These are phyloP conservation scores for Pharus latifolius DNA, from an alignment of 176 grass and related monocot species.

Conservation along the genomic window DNA sequence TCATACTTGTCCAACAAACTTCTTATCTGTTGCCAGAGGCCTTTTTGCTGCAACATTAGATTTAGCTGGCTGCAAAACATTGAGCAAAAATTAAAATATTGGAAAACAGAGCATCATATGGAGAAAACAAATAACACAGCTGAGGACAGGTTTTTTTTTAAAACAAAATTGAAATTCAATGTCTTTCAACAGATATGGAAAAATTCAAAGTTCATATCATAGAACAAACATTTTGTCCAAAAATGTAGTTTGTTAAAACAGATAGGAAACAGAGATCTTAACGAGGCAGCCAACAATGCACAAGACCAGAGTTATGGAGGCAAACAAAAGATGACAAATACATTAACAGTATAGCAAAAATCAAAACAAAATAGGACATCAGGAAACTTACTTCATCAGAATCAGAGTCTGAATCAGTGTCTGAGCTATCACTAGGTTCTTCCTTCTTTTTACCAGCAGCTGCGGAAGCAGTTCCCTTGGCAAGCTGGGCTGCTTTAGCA, in stretches of 20 bases:
- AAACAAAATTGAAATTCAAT: too few relatives aligned
- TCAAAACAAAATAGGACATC: too few relatives aligned
- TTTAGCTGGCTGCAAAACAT: slow-evolving; percentile 28
- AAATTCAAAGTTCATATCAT: too few relatives aligned
- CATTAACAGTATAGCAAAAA: too few relatives aligned
- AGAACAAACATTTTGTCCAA: too few relatives aligned
- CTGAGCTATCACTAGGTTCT: slow-evolving; percentile 39
- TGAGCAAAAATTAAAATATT: background rate
- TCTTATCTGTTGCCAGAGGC: slow-evolving; percentile 12
- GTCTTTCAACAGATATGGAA: too few relatives aligned
- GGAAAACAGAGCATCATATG: background rate
- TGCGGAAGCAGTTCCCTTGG: background rate
- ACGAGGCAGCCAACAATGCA: too few relatives aligned
- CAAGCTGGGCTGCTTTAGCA: slow-evolving; percentile 20
- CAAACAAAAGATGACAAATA: too few relatives aligned
- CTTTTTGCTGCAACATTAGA: slow-evolving; percentile 17
- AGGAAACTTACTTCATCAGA: slow-evolving; percentile 19
- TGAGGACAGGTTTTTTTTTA: too few relatives aligned
- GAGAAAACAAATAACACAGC: background rate
- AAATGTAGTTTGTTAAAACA: too few relatives aligned
- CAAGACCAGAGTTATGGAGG: too few relatives aligned
- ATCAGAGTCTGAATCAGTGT: slow-evolving; percentile 26
- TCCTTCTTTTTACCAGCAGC: slow-evolving; percentile 26
- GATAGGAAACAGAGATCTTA: too few relatives aligned
- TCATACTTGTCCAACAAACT: slow-evolving; percentile 22